These are phyloP conservation scores for Ceratobasidium sp. DNA, from an alignment of 1,284 basidiomycete genomes.

Conservation along the genomic window DNA sequence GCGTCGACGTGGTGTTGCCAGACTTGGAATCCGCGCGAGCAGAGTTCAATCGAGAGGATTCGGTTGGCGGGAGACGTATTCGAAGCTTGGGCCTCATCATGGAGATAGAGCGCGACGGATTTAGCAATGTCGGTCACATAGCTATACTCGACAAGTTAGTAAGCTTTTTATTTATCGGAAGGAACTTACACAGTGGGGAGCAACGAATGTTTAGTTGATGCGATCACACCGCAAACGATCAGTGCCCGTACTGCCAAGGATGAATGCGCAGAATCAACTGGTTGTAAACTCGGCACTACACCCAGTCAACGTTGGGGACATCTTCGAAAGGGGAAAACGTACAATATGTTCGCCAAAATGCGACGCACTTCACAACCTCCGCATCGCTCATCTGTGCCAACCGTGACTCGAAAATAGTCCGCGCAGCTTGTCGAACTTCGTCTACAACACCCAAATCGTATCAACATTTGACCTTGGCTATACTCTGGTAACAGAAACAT, in stretches of 20 bases:
- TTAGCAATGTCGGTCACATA: constrained; percentile 84
- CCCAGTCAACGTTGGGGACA: not conserved
- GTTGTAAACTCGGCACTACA: constrained; percentile 76
- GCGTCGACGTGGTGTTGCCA: constrained; percentile 97
- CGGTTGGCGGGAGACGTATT: constrained; percentile 65
- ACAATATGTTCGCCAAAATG: constrained; percentile 77
- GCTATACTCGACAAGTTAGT: constrained; percentile 58
- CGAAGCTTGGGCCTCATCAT: constrained; percentile 63
- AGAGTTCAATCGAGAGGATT: constrained; percentile 87
- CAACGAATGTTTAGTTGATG: constrained; percentile 81
- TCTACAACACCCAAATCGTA: constrained; percentile 54
- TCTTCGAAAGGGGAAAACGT: constrained; percentile 51
- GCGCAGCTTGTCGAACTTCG: constrained; percentile 79
- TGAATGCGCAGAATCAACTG: constrained; percentile 64
- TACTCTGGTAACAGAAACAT: constrained; percentile 50
- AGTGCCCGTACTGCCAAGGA: constrained; percentile 72
- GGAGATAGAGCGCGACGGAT: constrained; percentile 80
- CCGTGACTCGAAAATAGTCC: constrained; percentile 78
- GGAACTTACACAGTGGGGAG: constrained; percentile 72
- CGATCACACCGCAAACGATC: constrained; percentile 84
- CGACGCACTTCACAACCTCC: constrained; percentile 69
- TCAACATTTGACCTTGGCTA: not conserved
- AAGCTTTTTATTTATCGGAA: constrained; percentile 7
- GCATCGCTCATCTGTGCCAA: constrained; percentile 73
- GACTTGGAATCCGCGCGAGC: constrained; percentile 87